These are phyloP conservation scores for Aspergillus chevalieri DNA, from an alignment of 2,329 filamentous ascomycete genomes.

Conservation along the genomic window DNA sequence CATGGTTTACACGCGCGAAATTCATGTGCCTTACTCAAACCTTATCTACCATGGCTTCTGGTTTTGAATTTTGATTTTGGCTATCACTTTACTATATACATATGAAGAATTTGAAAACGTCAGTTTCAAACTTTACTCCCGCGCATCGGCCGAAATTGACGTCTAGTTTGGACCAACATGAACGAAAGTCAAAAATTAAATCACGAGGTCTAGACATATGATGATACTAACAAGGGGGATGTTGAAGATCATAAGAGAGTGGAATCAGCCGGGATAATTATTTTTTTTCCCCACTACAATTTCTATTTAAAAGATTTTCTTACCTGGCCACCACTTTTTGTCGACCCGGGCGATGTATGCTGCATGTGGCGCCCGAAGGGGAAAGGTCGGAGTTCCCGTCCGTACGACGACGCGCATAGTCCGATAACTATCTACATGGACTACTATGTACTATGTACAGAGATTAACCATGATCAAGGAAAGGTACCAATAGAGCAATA, in stretches of 20 bases:
- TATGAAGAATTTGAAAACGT: background rate
- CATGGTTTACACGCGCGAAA: no score
- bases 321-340: background rate
- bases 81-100: background rate
- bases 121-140: background rate
- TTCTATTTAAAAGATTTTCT: background rate
- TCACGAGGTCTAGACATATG: slow-evolving; percentile 9
- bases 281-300: slow-evolving; percentile 1
- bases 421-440: background rate
- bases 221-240: slow-evolving; percentile 1
- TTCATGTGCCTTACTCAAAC: no score
- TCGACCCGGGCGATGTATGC: background rate
- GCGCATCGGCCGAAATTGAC: background rate
- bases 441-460: background rate
- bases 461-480: no score
- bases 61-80: no score
- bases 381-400: background rate
- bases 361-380: slow-evolving; percentile 4
- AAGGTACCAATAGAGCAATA: no score
- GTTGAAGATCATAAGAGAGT: slow-evolving; percentile 5
- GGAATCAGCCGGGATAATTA: background rate
- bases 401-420: background rate
- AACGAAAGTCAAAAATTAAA: background rate
- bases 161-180: background rate
- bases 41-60: no score